Base-by-base conservation (phyloP, 2,329 filamentous ascomycete genomes). In the Phymatotrichopsis omnivora region DNA sequence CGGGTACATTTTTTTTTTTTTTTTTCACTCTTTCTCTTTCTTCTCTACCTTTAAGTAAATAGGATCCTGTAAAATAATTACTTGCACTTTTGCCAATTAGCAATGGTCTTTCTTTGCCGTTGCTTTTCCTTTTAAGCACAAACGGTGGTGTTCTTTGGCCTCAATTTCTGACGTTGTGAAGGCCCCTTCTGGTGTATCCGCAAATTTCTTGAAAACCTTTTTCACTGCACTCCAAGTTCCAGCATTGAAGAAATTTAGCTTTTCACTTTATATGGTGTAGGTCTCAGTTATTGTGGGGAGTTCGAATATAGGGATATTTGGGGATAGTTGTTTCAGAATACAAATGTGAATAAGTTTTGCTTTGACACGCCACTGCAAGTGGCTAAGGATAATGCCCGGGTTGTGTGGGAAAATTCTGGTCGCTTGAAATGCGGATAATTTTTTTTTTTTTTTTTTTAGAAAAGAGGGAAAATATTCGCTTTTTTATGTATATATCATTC, bases 381-480 rank as follows among this genome's bases (percentile, higher is more conserved):
- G 29, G 7, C 7, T 20, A 8, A 46, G 23, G 19, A 47, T 38
- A 5, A 10, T 33, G 17, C 42, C 12, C 7, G 25, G 24, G 10
- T 47, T 47, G 4, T 29, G 31, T 1, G 31, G 39, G 14, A 24
- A 23, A 17, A 47, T 33, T 8, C 25, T 32, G 10, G 31, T 32
- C 6, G 29, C 12, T 10, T 19, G 19, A n/a, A 42, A 47, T 22
- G 37, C 31, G 20, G 45, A 23, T 32, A 3, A 14, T 14, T 12
- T 28, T 20, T 6, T 28, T 8, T 19, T 38, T 10, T 8, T 33
- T 14, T 17, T 32, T 8, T 16, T 17, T n/a, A 23, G 32, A 45
- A 11, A 49, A 40, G 2, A 29, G 14, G 40, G 32, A 49, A 34
- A 52, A 49, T 3, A 31, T 42, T 22, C 36, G 25, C 28, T 49